A percentile compares a stretch with the other conserved stretches of the same genome.
phyloP scores from a whole-genome alignment of 2,329 filamentous ascomycete genomes.

The Penicillium corylophilum region DNA sequence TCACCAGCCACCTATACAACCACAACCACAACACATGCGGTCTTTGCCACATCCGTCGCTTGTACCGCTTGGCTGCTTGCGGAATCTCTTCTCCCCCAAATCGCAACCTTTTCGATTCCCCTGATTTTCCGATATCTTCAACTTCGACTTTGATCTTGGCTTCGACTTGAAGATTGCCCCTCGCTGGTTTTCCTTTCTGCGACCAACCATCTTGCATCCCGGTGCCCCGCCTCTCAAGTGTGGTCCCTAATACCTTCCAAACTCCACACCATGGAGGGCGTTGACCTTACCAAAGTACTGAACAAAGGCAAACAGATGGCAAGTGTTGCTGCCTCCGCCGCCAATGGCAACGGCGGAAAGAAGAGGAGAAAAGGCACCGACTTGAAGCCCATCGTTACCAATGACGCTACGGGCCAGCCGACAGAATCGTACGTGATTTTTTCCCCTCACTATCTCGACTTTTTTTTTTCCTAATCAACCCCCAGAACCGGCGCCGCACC shows the following conservation, averaged over 20 bases:
- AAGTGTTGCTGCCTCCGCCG: constrained; percentile 44
- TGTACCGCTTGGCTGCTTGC: constrained; percentile 21
- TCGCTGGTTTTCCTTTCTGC: constrained; percentile 4
- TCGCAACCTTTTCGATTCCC: background rate
- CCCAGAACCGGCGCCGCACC: constrained; percentile 30
- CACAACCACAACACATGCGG: constrained; percentile 6
- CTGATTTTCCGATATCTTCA: background rate
- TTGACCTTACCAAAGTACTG: constrained; percentile 64
- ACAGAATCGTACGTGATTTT: constrained; percentile 42
- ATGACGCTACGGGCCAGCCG: constrained; percentile 51
- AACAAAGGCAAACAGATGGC: constrained; percentile 66
- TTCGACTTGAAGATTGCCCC: background rate
- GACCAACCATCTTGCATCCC: constrained; percentile 21
- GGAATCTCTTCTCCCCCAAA: constrained; percentile 12
- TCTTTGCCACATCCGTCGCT: constrained; percentile 23
- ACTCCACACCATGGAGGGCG: constrained; percentile 58
- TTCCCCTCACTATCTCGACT: background rate
- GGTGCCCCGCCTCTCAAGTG: constrained; percentile 26
- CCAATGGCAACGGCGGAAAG: constrained; percentile 60
- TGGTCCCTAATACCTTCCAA: constrained; percentile 7
- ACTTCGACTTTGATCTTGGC: background rate
- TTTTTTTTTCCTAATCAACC: background rate
- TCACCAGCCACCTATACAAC: background rate
- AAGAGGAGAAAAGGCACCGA: constrained; percentile 65
- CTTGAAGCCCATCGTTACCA: constrained; percentile 67